These are phyloP conservation scores for Lactarius quietus DNA, from an alignment of 768 basidiomycete species.

Conservation along the genomic window DNA sequence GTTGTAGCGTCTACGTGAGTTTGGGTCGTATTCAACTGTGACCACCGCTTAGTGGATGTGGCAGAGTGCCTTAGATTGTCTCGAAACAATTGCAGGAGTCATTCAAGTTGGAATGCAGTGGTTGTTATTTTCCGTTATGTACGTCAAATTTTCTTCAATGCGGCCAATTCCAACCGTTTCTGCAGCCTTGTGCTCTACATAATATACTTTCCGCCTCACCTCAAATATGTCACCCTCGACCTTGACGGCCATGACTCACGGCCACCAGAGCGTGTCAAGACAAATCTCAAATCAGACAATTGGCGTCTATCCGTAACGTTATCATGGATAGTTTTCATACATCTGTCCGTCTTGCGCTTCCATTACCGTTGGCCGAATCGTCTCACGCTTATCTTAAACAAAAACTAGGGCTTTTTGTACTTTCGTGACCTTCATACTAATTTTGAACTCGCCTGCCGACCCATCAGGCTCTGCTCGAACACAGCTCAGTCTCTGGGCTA, in stretches of 20 bases:
- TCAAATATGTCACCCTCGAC: slow-evolving; percentile 60
- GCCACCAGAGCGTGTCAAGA: slow-evolving; percentile 44
- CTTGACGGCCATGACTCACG: slow-evolving; percentile 42
- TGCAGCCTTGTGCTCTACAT: slow-evolving; percentile 86
- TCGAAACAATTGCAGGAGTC: slow-evolving; percentile 79
- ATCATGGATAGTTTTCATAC: slow-evolving; percentile 63
- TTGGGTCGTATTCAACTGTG: neutral
- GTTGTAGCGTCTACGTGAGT: slow-evolving; percentile 76
- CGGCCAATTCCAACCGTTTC: neutral
- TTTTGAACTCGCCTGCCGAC: slow-evolving; percentile 42
- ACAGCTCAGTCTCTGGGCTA: slow-evolving; percentile 62
- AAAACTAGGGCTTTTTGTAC: slow-evolving; percentile 48
- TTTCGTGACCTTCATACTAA: slow-evolving; percentile 60
- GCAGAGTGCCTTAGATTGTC: slow-evolving; percentile 65
- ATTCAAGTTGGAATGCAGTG: slow-evolving; percentile 81
- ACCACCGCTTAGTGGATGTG: neutral
- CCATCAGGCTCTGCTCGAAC: slow-evolving; percentile 37
- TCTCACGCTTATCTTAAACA: slow-evolving; percentile 15
- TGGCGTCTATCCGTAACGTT: slow-evolving; percentile 80
- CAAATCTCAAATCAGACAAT: slow-evolving; percentile 52
- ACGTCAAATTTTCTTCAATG: slow-evolving; percentile 33
- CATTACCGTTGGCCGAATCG: slow-evolving; percentile 1
- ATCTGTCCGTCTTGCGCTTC: slow-evolving; percentile 56
- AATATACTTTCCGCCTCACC: slow-evolving; percentile 82
- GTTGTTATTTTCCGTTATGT: slow-evolving; percentile 83